Evolutionary conservation across 176 grass and related monocot species (phyloP).

Genomic region (Ensete glaucum): DNA sequence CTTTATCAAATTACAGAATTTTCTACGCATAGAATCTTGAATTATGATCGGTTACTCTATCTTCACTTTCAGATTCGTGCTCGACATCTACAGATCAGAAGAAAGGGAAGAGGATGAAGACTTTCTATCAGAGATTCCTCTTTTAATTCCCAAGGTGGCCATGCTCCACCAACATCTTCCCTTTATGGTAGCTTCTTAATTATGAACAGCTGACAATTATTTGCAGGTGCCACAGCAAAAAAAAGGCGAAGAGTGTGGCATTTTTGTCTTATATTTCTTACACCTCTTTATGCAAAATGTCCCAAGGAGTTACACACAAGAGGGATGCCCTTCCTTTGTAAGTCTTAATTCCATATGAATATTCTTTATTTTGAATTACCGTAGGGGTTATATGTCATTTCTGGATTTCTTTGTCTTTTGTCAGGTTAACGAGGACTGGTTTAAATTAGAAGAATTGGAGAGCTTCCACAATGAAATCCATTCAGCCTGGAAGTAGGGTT

Average conservation of each 20-base stretch:
- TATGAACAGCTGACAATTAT: background rate
- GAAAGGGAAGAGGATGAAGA: constrained; percentile 46
- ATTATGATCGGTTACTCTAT: background rate
- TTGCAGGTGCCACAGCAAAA: constrained; percentile 77
- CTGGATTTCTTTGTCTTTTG: constrained; percentile 15
- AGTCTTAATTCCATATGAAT: constrained; percentile 9
- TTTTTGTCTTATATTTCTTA: constrained; percentile 85
- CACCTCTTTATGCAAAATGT: constrained; percentile 43
- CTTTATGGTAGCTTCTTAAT: constrained; percentile 17
- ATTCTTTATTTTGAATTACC: background rate
- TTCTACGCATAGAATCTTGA: background rate
- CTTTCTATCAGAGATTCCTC: constrained; percentile 54
- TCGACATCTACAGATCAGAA: constrained; percentile 66
- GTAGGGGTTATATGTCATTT: constrained; percentile 2
- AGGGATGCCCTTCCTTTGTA: constrained; percentile 35
- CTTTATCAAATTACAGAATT: background rate
- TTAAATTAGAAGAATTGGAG: constrained; percentile 48
- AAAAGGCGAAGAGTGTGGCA: constrained; percentile 76
- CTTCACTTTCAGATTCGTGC: constrained; percentile 47
- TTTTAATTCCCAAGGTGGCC: constrained; percentile 68
- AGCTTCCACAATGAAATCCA: constrained; percentile 50
- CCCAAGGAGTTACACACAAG: constrained; percentile 43
- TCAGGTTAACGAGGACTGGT: constrained; percentile 51
- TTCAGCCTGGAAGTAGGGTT: constrained; percentile 42
- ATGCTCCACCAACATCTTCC: constrained; percentile 5